Evolutionary conservation across 352 stramenopile genomes (phyloP), one percentile per base, ranked within the genome.

Genomic region (Pythium monospermum): DNA sequence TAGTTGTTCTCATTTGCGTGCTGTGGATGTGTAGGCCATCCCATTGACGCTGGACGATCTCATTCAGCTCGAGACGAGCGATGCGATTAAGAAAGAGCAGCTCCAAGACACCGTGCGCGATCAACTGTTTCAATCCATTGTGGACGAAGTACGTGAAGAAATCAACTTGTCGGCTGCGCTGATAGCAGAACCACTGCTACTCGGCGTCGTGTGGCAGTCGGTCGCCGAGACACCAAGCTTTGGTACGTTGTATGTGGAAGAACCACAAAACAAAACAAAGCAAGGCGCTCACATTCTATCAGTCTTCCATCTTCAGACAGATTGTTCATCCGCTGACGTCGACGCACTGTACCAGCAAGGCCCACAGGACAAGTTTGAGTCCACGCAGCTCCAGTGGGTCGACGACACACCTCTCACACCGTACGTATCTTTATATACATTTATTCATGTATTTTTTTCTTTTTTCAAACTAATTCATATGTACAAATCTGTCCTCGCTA

Each of bases 181-280:
- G 42, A 60, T 81, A 15, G 49, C 61, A 15, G 48, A 72, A 23
- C 83, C 80, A 7, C 36, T 71, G 62, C 62, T 94, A 41, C 64
- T 94, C 0, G 83, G 83, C 6, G 62, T 94, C 31, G 80, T 91
- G 45, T 53, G 76, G 23, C 83, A 94, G 56, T 67, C 64, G 0
- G 64, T 76, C n/a, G 77, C 76, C 3, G 71, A 69, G 47, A 94
- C 83, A 13, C 83, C 83, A 12, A 91, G 83, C 37, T 90, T 91
- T 54, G 73, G 80, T 94, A 49, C 49, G 68, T 64, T 5, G n/a
- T n/a, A n/a, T n/a, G n/a, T n/a, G n/a, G n/a, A n/a, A n/a, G n/a
- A 45, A 43, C 8, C 19, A 11, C 15, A 32, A 15, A 25, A 28
- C 33, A 16, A 51, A 13, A 18, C 6, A 55, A 25, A 47, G 11